phyloP scores from a whole-genome alignment of 768 basidiomycete genomes.

The Pleurotus salmoneostramineus region DNA sequence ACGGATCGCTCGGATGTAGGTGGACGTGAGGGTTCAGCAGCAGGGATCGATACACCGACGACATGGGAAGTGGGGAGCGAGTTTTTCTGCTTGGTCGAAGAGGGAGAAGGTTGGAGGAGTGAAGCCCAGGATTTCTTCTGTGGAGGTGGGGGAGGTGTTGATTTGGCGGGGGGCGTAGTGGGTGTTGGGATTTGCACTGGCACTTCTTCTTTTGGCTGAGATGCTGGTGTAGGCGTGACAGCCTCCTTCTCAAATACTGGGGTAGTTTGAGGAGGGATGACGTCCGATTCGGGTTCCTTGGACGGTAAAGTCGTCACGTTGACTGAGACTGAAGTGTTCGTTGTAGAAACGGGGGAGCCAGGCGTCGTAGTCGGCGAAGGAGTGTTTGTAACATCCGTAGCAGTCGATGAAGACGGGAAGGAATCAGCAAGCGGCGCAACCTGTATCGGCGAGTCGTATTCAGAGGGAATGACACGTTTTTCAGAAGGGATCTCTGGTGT shows the following conservation, averaged over 20 bases:
- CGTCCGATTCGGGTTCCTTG: constrained; percentile 6
- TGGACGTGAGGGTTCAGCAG: constrained; percentile 23
- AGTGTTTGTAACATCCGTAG: constrained; percentile 16
- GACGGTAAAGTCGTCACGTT: constrained; percentile 21
- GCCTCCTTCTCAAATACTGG: constrained; percentile 14
- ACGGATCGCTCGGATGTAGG: constrained; percentile 21
- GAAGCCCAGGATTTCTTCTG: constrained; percentile 76
- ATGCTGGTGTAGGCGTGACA: constrained; percentile 8
- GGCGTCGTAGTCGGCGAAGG: constrained; percentile 40
- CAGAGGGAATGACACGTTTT: background rate
- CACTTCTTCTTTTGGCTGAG: constrained; percentile 2
- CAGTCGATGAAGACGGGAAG: constrained; percentile 11
- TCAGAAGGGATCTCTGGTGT: background rate
- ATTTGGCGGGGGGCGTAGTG: constrained; percentile 10
- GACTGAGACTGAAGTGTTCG: constrained; percentile 50
- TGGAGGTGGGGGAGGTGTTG: constrained; percentile 23
- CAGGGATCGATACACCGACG: constrained; percentile 72
- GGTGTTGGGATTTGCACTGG: background rate
- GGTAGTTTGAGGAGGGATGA: constrained; percentile 9
- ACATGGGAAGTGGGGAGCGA: constrained; percentile 67
- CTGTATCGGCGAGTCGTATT: too few relatives aligned
- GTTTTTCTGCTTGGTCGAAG: constrained; percentile 30
- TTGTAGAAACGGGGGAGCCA: constrained; percentile 56
- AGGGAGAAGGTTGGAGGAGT: constrained; percentile 46
- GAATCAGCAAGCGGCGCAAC: background rate